phyloP scores from a whole-genome alignment of 495 filamentous ascomycete genomes.

The Annulohypoxylon stygium region DNA sequence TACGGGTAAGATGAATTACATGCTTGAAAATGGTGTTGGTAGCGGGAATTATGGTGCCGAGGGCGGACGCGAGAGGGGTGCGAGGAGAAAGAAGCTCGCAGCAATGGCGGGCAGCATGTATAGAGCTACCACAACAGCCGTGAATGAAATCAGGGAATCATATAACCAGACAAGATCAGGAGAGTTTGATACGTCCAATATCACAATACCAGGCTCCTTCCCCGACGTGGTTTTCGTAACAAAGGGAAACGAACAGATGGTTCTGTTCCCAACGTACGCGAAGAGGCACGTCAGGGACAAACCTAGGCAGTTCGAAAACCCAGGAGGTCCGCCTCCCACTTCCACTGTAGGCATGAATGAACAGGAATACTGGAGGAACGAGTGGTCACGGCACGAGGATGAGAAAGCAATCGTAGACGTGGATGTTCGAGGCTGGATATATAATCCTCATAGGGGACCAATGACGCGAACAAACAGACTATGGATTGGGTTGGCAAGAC shows the following conservation, averaged over 20 bases:
- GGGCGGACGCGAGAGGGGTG: constrained; percentile 69
- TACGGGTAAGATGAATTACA: constrained; percentile 46
- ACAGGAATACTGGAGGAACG: constrained; percentile 74
- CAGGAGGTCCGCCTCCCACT: constrained; percentile 32
- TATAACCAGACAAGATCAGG: constrained; percentile 81
- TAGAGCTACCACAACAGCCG: constrained; percentile 83
- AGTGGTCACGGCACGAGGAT: constrained; percentile 79
- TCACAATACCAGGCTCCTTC: constrained; percentile 79
- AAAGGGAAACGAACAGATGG: constrained; percentile 89
- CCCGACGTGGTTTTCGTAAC: constrained; percentile 83
- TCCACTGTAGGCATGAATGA: constrained; percentile 57
- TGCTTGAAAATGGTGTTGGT: constrained; percentile 44
- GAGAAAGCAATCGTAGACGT: constrained; percentile 89
- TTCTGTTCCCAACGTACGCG: constrained; percentile 93
- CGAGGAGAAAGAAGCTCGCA: constrained; percentile 81
- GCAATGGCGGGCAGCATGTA: constrained; percentile 63
- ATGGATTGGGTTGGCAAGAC: constrained; percentile 83
- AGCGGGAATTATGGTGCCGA: constrained; percentile 48
- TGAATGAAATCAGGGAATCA: constrained; percentile 89
- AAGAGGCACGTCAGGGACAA: constrained; percentile 69
- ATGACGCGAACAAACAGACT: constrained; percentile 89
- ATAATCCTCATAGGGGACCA: constrained; percentile 84
- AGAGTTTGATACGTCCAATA: constrained; percentile 60
- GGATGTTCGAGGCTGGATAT: constrained; percentile 95
- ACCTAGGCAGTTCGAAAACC: constrained; percentile 42